These are phyloP conservation scores for Penicillium sp. DNA, from an alignment of 2,329 filamentous ascomycete species.

Conservation along the genomic window DNA sequence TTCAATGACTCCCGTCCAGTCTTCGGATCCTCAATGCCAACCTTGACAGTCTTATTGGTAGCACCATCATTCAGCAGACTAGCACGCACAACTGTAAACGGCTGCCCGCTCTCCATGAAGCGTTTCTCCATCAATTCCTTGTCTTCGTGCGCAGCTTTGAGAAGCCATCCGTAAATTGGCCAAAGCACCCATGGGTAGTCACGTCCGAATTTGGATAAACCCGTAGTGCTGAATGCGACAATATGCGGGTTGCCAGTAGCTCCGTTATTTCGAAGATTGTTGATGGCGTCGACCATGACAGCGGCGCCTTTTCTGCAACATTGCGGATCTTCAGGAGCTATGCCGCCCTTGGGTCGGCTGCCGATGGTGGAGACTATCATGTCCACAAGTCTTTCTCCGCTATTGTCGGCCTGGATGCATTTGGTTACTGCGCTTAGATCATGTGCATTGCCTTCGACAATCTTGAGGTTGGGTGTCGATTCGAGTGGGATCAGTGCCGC, in stretches of 20 bases:
- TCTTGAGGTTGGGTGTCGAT: constrained; percentile 43
- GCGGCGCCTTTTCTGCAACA: constrained; percentile 35
- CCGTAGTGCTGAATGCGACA: constrained; percentile 36
- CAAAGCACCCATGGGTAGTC: constrained; percentile 34
- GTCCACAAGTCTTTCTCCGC: constrained; percentile 33
- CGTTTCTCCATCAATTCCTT: constrained; percentile 36
- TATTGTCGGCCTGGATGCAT: constrained; percentile 27
- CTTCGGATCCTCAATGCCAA: constrained; percentile 28
- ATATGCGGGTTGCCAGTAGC: constrained; percentile 27
- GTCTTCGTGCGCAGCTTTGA: constrained; percentile 38
- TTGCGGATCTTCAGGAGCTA: constrained; percentile 35
- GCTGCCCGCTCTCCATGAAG: constrained; percentile 24
- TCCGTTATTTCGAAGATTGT: constrained; percentile 16
- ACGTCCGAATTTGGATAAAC: constrained; percentile 29
- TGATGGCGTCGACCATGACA: constrained; percentile 25
- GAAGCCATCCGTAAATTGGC: constrained; percentile 33
- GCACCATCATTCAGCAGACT: constrained; percentile 36
- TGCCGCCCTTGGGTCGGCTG: constrained; percentile 29
- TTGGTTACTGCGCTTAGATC: constrained; percentile 43
- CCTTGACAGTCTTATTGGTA: constrained; percentile 20
- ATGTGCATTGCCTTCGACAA: constrained; percentile 51
- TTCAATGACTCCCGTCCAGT: constrained; percentile 31
- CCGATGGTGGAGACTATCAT: constrained; percentile 53
- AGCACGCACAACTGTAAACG: constrained; percentile 33
- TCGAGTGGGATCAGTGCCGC: constrained; percentile 41